phyloP scores from a whole-genome alignment of 2,329 filamentous ascomycete species.

The Exserohilum rostratum region DNA sequence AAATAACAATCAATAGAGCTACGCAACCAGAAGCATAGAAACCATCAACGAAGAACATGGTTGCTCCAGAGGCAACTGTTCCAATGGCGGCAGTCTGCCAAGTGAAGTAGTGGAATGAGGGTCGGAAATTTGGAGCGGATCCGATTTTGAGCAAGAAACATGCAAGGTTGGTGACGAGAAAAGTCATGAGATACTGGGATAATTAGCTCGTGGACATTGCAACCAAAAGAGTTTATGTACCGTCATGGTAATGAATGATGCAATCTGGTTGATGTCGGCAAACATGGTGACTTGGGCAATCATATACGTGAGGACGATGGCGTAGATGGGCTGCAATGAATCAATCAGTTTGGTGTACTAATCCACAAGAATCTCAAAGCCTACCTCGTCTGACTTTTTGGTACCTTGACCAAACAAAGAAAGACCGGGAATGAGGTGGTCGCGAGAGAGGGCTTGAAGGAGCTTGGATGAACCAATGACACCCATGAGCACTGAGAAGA shows the following conservation, averaged over 20 bases:
- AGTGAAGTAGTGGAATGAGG: constrained; percentile 87
- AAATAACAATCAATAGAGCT: constrained; percentile 74
- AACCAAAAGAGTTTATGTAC: constrained; percentile 11
- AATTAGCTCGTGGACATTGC: constrained; percentile 1
- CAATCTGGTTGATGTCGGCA: constrained; percentile 85
- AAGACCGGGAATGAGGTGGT: constrained; percentile 78
- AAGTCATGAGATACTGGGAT: constrained; percentile 78
- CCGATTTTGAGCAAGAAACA: constrained; percentile 87
- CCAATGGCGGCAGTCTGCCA: constrained; percentile 81
- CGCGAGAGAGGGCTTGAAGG: constrained; percentile 80
- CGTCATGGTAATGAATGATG: constrained; percentile 90
- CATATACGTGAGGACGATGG: constrained; percentile 75
- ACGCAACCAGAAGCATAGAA: constrained; percentile 79
- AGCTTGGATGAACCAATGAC: constrained; percentile 85
- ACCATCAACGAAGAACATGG: constrained; percentile 91
- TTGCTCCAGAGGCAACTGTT: constrained; percentile 74
- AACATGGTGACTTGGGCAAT: constrained; percentile 81
- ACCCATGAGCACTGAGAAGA: constrained; percentile 88
- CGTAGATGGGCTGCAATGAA: constrained; percentile 63
- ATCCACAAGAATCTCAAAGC: neutral
- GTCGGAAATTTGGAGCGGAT: constrained; percentile 86
- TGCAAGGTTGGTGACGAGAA: constrained; percentile 84
- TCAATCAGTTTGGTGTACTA: neutral
- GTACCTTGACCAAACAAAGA: constrained; percentile 76
- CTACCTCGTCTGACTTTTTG: constrained; percentile 67